Evolutionary conservation across 164 flowering plant species (phyloP).

Genomic region (grape (Vitis vinifera)): ASM3070453v1 NC_081808.1:22023001-22023500

Average conservation of each 20-base stretch:
- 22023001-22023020: constrained; percentile 20
- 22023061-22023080: background rate
- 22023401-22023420: constrained; percentile 9
- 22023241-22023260: constrained; percentile 18
- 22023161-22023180: constrained; percentile 19
- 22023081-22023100: background rate
- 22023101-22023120: constrained; percentile 26
- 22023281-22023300: constrained; percentile 15
- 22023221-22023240: constrained; percentile 24
- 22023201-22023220: constrained; percentile 17
- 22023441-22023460: constrained; percentile 17
- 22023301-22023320: constrained; percentile 19
- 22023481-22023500: constrained; percentile 16
- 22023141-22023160: constrained; percentile 16
- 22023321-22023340: constrained; percentile 20
- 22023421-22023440: constrained; percentile 18
- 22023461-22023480: constrained; percentile 13
- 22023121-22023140: constrained; percentile 25
- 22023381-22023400: constrained; percentile 3
- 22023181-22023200: constrained; percentile 11
- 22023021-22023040: background rate
- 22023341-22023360: constrained; percentile 12
- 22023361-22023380: background rate
- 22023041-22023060: background rate
- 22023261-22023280: constrained; percentile 14